phyloP scores from a whole-genome alignment of 306 rosid genomes.

The Trichosanthes cucumerina region DNA sequence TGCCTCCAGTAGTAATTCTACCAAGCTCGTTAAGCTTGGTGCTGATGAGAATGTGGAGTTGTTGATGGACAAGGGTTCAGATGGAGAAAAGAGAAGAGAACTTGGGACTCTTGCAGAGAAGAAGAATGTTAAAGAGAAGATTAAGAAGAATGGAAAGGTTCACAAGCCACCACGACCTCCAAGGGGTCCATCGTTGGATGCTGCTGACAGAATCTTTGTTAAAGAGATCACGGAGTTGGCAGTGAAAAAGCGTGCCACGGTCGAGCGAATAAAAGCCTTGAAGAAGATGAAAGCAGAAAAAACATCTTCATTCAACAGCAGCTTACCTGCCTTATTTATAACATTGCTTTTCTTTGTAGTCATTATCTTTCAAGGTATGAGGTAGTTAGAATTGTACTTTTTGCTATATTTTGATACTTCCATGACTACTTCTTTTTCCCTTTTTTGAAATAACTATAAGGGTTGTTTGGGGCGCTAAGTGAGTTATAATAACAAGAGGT shows the following conservation, averaged over 20 bases:
- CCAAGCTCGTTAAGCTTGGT: slow-evolving; percentile 20
- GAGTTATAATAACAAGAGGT: no score
- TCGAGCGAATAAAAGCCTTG: slow-evolving; percentile 41
- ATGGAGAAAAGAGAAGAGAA: slow-evolving; percentile 16
- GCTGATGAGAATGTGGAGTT: slow-evolving; percentile 24
- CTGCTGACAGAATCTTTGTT: slow-evolving; percentile 51
- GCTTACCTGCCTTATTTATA: slow-evolving; percentile 48
- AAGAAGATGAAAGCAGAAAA: slow-evolving; percentile 45
- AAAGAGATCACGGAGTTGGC: slow-evolving; percentile 54
- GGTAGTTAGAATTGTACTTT: background rate
- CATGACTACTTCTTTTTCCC: background rate
- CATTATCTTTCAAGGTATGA: slow-evolving; percentile 49
- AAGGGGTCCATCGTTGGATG: slow-evolving; percentile 52
- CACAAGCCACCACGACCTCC: slow-evolving; percentile 70
- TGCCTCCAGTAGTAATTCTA: slow-evolving; percentile 28
- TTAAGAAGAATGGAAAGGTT: slow-evolving; percentile 32
- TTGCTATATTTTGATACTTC: background rate
- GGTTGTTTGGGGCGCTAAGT: no score
- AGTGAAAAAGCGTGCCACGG: slow-evolving; percentile 48
- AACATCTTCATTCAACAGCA: slow-evolving; percentile 27
- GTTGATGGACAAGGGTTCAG: slow-evolving; percentile 27
- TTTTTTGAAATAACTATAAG: background rate
- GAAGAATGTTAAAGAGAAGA: slow-evolving; percentile 17
- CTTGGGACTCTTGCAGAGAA: slow-evolving; percentile 7
- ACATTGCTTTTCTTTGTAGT: slow-evolving; percentile 42